Evolutionary conservation across 139 green algal genomes (phyloP).

Genomic region (Coelastrella sp.): DNA sequence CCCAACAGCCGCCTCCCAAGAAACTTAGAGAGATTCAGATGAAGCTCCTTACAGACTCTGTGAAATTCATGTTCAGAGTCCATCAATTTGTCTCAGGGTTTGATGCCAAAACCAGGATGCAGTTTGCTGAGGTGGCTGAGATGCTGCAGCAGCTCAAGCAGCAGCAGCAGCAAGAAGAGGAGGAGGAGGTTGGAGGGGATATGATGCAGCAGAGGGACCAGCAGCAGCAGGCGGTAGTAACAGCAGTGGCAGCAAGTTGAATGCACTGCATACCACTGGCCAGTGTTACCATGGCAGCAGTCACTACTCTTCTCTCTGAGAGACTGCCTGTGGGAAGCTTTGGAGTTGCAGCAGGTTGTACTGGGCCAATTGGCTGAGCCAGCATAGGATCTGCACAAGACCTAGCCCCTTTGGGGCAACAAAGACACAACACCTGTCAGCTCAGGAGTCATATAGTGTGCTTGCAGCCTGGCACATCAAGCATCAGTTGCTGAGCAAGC

Average conservation of each 20-base stretch:
- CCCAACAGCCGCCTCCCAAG: not conserved
- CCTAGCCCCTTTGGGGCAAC: no score
- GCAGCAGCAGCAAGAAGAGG: not conserved
- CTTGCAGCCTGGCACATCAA: no score
- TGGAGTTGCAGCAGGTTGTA: no score
- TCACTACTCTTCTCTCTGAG: no score
- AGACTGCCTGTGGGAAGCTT: no score
- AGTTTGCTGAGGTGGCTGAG: not conserved
- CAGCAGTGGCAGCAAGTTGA: not conserved
- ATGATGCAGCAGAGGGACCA: not conserved
- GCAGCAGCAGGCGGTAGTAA: not conserved
- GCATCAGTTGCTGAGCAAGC: no score
- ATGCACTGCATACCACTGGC: no score
- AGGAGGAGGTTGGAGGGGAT: not conserved
- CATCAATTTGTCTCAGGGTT: constrained; percentile 33
- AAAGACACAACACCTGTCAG: no score
- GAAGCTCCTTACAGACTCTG: not conserved
- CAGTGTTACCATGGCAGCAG: no score
- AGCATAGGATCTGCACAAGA: no score
- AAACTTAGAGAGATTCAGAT: not conserved
- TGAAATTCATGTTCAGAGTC: constrained; percentile 14
- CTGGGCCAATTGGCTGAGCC: no score
- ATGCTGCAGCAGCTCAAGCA: constrained; percentile 12
- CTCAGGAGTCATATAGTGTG: no score
- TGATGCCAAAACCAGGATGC: not conserved